A percentile compares a stretch with the other conserved stretches of the same genome.
These are phyloP conservation scores for Erodium chrysanthum DNA, from an alignment of 441 rosid genomes.

Conservation along the genomic window DNA sequence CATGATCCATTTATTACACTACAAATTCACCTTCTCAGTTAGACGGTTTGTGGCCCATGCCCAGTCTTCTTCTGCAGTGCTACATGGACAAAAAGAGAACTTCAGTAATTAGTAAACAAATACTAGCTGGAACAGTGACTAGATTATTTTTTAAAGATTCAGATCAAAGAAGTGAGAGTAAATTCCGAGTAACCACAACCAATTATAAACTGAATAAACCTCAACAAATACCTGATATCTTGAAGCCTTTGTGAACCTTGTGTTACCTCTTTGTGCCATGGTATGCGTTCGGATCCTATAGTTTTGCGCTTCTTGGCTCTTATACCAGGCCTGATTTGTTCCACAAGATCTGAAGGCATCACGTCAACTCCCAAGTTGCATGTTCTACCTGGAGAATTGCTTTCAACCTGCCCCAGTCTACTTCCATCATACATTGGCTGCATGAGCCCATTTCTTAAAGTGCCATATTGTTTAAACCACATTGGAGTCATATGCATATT, in stretches of 20 bases:
- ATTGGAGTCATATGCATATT: slow-evolving; percentile 68
- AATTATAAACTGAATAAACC: background rate
- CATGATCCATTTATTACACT: slow-evolving; percentile 1
- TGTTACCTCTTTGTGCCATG: slow-evolving; percentile 61
- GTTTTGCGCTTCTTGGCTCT: slow-evolving; percentile 54
- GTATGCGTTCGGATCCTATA: slow-evolving; percentile 27
- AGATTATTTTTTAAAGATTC: background rate
- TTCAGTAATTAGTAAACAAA: background rate
- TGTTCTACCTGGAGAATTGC: slow-evolving; percentile 23
- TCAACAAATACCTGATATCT: slow-evolving; percentile 42
- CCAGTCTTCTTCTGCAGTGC: slow-evolving; percentile 67
- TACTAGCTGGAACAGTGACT: background rate
- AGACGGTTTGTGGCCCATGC: slow-evolving; percentile 51
- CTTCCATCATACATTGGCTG: slow-evolving; percentile 28
- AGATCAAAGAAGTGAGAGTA: background rate
- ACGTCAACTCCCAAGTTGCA: slow-evolving; percentile 28
- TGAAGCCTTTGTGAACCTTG: slow-evolving; percentile 32
- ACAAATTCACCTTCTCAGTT: slow-evolving; percentile 57
- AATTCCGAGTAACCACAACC: background rate
- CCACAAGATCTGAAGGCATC: slow-evolving; percentile 27
- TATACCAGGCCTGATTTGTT: slow-evolving; percentile 20
- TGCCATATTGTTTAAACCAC: slow-evolving; percentile 64
- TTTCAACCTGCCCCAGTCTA: slow-evolving; percentile 23
- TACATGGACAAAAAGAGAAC: slow-evolving; percentile 25
- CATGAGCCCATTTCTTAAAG: slow-evolving; percentile 53